Evolutionary conservation across 306 rosid genomes (phyloP).

Genomic region (Fragaria iinumae): DNA sequence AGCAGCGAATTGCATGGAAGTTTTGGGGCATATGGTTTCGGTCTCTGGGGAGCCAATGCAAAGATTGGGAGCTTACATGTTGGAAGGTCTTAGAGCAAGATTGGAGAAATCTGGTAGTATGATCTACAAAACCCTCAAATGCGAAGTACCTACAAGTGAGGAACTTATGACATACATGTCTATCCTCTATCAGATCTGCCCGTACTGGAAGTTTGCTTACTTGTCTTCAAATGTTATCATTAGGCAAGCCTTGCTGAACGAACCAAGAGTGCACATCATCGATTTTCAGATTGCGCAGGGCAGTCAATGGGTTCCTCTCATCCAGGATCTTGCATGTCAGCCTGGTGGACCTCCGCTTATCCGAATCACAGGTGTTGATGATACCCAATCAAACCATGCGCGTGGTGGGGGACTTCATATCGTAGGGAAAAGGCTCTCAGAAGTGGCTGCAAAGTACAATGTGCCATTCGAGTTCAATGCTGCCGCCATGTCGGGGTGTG

Average conservation of each 20-base stretch:
- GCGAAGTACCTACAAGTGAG: slow-evolving; percentile 71
- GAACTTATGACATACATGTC: slow-evolving; percentile 81
- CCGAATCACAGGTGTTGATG: slow-evolving; percentile 82
- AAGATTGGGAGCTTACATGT: slow-evolving; percentile 88
- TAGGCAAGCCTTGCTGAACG: slow-evolving; percentile 61
- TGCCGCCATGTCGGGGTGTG: slow-evolving; percentile 71
- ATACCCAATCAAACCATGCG: slow-evolving; percentile 76
- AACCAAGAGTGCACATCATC: slow-evolving; percentile 71
- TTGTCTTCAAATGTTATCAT: slow-evolving; percentile 63
- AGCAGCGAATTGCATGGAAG: slow-evolving; percentile 54
- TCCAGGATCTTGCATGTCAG: slow-evolving; percentile 53
- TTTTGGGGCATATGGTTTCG: slow-evolving; percentile 74
- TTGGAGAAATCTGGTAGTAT: slow-evolving; percentile 74
- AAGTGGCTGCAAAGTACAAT: slow-evolving; percentile 38
- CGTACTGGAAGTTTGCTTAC: slow-evolving; percentile 80
- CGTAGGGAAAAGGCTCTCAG: slow-evolving; percentile 50
- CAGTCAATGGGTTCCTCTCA: slow-evolving; percentile 63
- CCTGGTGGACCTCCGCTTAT: slow-evolving; percentile 61
- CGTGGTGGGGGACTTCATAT: slow-evolving; percentile 89
- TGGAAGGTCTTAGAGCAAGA: slow-evolving; percentile 93
- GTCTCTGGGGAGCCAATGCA: slow-evolving; percentile 75
- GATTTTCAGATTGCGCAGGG: slow-evolving; percentile 98
- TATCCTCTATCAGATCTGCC: slow-evolving; percentile 55
- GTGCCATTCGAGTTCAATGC: slow-evolving; percentile 77
- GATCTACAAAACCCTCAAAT: slow-evolving; percentile 72